Percentiles rank a stretch among this genome's conserved stretches.
phyloP scores from a whole-genome alignment of 441 rosid genomes.

The Populus hybrid region DNA sequence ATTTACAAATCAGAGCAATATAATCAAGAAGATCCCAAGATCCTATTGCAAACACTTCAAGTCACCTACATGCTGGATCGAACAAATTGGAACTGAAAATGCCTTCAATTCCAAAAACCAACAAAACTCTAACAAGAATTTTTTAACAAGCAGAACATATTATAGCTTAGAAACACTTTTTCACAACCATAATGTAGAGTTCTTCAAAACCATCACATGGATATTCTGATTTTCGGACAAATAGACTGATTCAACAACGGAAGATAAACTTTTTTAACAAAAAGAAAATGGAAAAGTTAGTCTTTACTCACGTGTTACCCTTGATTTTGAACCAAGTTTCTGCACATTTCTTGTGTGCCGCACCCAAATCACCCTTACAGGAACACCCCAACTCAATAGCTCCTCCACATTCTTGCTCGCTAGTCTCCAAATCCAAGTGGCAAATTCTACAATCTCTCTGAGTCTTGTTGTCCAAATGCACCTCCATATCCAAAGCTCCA shows the following conservation, averaged over 20 bases:
- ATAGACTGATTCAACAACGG: not conserved
- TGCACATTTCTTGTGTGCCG: constrained; percentile 76
- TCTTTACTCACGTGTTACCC: constrained; percentile 65
- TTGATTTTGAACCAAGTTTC: constrained; percentile 44
- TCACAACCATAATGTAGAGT: not conserved
- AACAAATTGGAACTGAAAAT: not conserved
- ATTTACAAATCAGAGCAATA: constrained; percentile 11
- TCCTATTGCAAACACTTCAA: constrained; percentile 6
- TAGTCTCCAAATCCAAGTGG: constrained; percentile 70
- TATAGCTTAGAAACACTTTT: not conserved
- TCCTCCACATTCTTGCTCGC: constrained; percentile 53
- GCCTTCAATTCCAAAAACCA: not conserved
- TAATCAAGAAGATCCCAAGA: constrained; percentile 13
- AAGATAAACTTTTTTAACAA: not conserved
- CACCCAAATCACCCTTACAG: constrained; percentile 80
- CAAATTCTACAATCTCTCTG: constrained; percentile 88
- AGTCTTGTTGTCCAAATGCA: constrained; percentile 36
- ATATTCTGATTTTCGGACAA: not conserved
- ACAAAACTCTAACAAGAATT: constrained; percentile 4
- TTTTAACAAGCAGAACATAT: not conserved
- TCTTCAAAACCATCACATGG: not conserved
- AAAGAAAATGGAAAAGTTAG: not conserved
- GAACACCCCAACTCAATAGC: constrained; percentile 80
- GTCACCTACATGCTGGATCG: constrained; percentile 11
- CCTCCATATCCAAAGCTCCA: constrained; percentile 42